Percentiles rank a stretch among this genome's conserved stretches.
Evolutionary conservation across 106 monocot species (phyloP).

Genomic region (Narthecium ossifragum): DNA sequence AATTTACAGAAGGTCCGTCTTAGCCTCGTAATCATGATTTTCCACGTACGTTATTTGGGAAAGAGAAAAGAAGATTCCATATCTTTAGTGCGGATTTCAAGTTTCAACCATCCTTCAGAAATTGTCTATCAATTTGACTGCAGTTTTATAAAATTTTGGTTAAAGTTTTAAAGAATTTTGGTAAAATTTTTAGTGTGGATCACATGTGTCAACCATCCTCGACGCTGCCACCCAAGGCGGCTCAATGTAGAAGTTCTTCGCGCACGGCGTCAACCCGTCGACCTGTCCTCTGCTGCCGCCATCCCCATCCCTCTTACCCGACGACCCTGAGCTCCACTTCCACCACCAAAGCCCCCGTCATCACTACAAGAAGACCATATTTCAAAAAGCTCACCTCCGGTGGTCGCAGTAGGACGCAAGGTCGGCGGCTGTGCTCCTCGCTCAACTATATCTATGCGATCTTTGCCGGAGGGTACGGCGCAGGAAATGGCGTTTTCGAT

Average conservation of each 20-base stretch:
- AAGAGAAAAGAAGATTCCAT: no score
- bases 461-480: no score
- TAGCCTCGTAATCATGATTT: no score
- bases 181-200: conserved; percentile 69
- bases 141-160: no score
- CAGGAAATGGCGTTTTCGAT: no score
- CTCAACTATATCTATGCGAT: no score
- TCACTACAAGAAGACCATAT: conserved; percentile 33
- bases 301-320: conserved; percentile 27
- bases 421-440: not conserved
- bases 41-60: no score
- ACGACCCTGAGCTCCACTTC: no score
- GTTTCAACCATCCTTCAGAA: no score
- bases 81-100: conserved; percentile 17
- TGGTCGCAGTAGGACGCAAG: conserved; percentile 7
- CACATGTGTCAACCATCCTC: conserved; percentile 69
- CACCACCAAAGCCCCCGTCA: conserved; percentile 37
- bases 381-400: not conserved
- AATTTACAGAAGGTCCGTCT: no score
- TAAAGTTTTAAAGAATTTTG: conserved; percentile 58
- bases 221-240: conserved; percentile 61
- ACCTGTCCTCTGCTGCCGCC: conserved; percentile 23
- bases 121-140: no score
- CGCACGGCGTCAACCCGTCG: conserved; percentile 78
- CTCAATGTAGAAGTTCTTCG: conserved; percentile 97